Conservation (phyloP, 2,329 filamentous ascomycete genomes). For the Aspergillus fumigatus region DNA sequence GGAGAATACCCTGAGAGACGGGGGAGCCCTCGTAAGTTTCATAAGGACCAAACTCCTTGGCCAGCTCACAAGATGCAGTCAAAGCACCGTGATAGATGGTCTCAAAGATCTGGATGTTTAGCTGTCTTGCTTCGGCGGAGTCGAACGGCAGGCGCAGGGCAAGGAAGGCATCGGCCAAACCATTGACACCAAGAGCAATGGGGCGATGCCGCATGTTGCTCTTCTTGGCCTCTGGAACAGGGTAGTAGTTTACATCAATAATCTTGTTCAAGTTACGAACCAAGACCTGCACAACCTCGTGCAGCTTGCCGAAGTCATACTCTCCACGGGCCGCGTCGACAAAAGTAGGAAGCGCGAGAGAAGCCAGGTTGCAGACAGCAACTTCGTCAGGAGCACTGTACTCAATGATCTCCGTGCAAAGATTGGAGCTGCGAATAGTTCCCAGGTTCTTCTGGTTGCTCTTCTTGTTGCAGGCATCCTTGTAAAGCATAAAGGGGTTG, state of each 20-base stretch:
- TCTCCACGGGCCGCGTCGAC: constrained; percentile 79
- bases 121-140: constrained; percentile 83
- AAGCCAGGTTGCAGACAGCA: constrained; percentile 96
- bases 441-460: constrained; percentile 99
- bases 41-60: constrained; percentile 79
- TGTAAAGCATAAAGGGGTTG: constrained; percentile 99
- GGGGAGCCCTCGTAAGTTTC: constrained; percentile 89
- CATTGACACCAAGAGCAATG: constrained; percentile 94
- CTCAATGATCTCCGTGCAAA: constrained; percentile 98
- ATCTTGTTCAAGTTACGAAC: constrained; percentile 97
- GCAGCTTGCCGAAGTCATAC: constrained; percentile 95
- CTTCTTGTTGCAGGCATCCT: constrained; percentile 97
- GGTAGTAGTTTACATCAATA: constrained; percentile 97
- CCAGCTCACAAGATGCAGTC: constrained; percentile 81
- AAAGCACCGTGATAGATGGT: constrained; percentile 97
- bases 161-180: constrained; percentile 96
- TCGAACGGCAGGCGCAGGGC: constrained; percentile 96
- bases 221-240: constrained; percentile 86
- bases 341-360: constrained; percentile 83
- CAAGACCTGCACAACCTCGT: constrained; percentile 88
- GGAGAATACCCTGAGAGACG: constrained; percentile 89
- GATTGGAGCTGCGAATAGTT: constrained; percentile 95
- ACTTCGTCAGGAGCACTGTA: constrained; percentile 97
- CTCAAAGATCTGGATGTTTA: constrained; percentile 99
- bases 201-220: constrained; percentile 97